Evolutionary conservation across 768 basidiomycete genomes (phyloP), one percentile per base, ranked within the genome.

Genomic region (Termitomyces sp.): DNA sequence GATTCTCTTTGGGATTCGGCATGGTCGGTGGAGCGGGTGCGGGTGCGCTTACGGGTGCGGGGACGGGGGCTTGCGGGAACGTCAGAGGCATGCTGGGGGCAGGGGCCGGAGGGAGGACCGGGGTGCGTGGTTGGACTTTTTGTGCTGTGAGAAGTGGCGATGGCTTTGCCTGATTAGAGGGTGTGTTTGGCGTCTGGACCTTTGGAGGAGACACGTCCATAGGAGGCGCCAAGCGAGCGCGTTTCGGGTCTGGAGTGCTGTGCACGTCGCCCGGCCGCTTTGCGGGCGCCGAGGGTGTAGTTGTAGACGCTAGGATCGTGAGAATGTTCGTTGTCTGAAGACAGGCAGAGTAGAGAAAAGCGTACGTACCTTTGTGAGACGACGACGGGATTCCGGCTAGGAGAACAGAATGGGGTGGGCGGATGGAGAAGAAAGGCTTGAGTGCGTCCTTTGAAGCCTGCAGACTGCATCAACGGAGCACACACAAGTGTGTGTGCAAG

Each of bases 381-480:
- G 59, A 63, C 68, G 69, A 64, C 58, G 28, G 83, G 56, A 81
- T 80, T 6, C 84, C 79, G 36, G 78, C 70, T 0, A 88, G 69
- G 6, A 77, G 70, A 13, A 87, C 59, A 5, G 66, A 61, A 65
- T 86, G 81, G 0, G 73, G 69, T 1, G 78, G 54, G 12, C 74
- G 75, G 10, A 84, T 77, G 20, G 70, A 59, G 66, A 87, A 89
- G 83, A 85, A 89, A 4, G 84, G 81, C 1, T 81, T 77, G 6
- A 65, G 59, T 10, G 66, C 57, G 4, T 72, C 64, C 35, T 72
- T 64, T 12, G 76, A 70, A 40, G 72, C 65, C 78, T 80, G 58
- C 20, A 55, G 30, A 47, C 4, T 36, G 56, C 32, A 36, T n/a
- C 36, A 43, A 54, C n/a, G 50, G 45, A 53, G 32, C 36, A 35